These are phyloP conservation scores for Pseudogymnoascus sp. DNA, from an alignment of 2,329 filamentous ascomycete genomes.

Conservation along the genomic window DNA sequence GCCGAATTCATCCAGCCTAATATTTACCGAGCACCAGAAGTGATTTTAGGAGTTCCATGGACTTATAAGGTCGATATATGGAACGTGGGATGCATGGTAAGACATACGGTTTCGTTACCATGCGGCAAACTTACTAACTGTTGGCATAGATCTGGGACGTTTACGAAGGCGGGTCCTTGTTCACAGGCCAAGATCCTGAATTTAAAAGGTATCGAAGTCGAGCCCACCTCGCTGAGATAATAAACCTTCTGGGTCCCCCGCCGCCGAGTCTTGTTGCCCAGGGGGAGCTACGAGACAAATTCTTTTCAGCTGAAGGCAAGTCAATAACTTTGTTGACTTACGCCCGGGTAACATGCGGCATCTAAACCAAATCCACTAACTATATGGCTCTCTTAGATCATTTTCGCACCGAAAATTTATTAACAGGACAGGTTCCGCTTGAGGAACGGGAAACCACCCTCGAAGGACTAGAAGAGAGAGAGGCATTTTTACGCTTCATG, in stretches of 20 bases:
- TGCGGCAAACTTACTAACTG: not conserved
- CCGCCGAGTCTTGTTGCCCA: slow-evolving; percentile 21
- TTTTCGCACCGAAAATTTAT: not conserved
- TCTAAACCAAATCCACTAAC: not conserved
- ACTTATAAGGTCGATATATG: slow-evolving; percentile 43
- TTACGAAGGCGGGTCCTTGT: slow-evolving; percentile 40
- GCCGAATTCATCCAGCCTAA: slow-evolving; percentile 34
- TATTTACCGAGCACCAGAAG: slow-evolving; percentile 38
- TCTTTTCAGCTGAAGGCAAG: not conserved
- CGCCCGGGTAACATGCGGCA: no score
- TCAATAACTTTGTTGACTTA: not conserved
- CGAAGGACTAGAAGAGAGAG: slow-evolving; percentile 25
- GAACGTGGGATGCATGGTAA: slow-evolving; percentile 44
- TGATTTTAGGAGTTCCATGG: slow-evolving; percentile 39
- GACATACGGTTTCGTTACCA: slow-evolving; percentile 10
- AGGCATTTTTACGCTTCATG: slow-evolving; percentile 26
- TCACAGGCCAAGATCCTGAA: slow-evolving; percentile 24
- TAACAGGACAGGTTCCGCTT: slow-evolving; percentile 26
- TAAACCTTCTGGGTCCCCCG: slow-evolving; percentile 38
- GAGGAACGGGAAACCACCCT: slow-evolving; percentile 33
- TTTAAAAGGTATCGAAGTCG: not conserved
- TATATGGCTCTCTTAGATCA: not conserved
- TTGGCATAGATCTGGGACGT: slow-evolving; percentile 40
- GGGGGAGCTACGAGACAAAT: not conserved
- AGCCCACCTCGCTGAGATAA: slow-evolving; percentile 42